Evolutionary conservation across 257 asterid genomes (phyloP).

Genomic region (Vinca minor): DNA sequence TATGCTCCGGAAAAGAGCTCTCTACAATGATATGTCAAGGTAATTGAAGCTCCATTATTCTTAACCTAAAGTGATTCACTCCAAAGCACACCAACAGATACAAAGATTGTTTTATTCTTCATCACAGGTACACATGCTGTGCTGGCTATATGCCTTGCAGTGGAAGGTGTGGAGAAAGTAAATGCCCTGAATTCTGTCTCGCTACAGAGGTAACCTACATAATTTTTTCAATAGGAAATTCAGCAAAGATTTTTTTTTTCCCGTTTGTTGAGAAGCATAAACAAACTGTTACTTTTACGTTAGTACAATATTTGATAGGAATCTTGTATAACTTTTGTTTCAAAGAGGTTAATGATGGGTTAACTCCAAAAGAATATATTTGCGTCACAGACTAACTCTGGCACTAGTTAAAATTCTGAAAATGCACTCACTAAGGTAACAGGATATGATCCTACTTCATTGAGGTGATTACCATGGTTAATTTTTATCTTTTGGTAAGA

Average conservation of each 20-base stretch:
- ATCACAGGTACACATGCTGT: slow-evolving; percentile 78
- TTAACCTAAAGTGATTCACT: slow-evolving; percentile 5
- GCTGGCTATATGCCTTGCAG: slow-evolving; percentile 99
- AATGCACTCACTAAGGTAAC: neutral
- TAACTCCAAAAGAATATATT: neutral
- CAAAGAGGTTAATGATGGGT: neutral
- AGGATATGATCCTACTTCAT: neutral
- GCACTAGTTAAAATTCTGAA: neutral
- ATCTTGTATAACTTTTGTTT: neutral
- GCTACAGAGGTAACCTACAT: slow-evolving; percentile 79
- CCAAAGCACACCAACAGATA: slow-evolving; percentile 8
- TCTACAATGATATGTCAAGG: slow-evolving; percentile 98
- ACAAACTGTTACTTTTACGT: neutral
- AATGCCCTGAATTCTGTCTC: slow-evolving; percentile 91
- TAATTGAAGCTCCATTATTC: slow-evolving; percentile 22
- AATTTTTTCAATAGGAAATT: neutral
- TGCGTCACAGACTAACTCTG: neutral
- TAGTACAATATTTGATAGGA: neutral
- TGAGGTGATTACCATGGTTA: neutral
- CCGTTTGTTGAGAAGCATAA: neutral
- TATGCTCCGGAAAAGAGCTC: slow-evolving; percentile 95
- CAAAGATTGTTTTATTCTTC: slow-evolving; percentile 12
- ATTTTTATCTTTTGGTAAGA: neutral
- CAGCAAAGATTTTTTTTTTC: neutral
- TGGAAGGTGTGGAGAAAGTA: slow-evolving; percentile 98